Evolutionary conservation across 805 yeast genomes (phyloP), one percentile per base, ranked within the genome.

Genomic region (Yamadazyma nakazawae): DNA sequence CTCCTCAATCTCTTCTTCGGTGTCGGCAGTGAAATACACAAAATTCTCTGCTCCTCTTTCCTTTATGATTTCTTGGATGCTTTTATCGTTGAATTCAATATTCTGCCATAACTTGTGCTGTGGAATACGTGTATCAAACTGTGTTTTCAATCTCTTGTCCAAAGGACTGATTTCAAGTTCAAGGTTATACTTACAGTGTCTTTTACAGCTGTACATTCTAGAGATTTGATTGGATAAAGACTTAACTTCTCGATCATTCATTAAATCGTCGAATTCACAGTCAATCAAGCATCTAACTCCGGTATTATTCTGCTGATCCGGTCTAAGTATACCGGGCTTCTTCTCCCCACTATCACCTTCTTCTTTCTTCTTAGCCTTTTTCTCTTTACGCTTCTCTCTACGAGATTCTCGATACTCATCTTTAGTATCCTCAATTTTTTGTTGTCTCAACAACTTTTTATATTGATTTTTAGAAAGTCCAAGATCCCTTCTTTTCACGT

Each of bases 381-480:
- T 55, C 36, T 61, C 61, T 63, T 66, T 58, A 71, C 78, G 55
- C 81, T 78, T 73, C 78, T 84, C 63, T 72, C 80, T 58, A 73
- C 78, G 51, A 81, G 67, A 65, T 40, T 72, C 75, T 34, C 78
- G 71, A 56, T 77, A 80, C 43, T 80, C 83, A 1, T 76, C 88
- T 59, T 86, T 83, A 36, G 76, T 74, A 40, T 76, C 84, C 39
- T 82, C 89, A 75, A 85, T 81, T 50, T 70, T 69, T 55, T 75
- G 70, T 50, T 64, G 74, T 55, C 77, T 82, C 57, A 84, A 79
- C 49, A 76, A 73, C 56, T 82, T 82, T 64, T 92, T 92, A 86
- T 89, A 92, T 48, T 86, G 91, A 13, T 79, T 77, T 59, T 86
- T 88, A 26, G 95, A 82, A 87, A 92, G 84, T 5, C 96, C 97